Evolutionary conservation across 768 basidiomycete species (phyloP).

Genomic region (Solioccasus polychromus): DNA sequence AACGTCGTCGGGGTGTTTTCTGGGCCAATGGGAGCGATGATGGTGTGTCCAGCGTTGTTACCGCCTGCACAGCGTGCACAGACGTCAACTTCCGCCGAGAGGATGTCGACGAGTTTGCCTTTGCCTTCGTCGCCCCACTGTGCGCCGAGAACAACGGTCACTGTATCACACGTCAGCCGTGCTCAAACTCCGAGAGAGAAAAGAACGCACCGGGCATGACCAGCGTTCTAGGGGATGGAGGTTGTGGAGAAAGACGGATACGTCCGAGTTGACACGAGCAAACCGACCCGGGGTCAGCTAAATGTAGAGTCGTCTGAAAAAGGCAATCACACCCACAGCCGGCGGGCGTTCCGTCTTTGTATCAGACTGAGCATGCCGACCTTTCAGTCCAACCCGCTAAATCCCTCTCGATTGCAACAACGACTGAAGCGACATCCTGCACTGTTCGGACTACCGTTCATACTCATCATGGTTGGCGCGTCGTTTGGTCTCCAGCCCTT

Average conservation of each 20-base stretch:
- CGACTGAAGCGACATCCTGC: conserved; percentile 59
- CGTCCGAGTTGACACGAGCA: conserved; percentile 2
- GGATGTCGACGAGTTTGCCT: conserved; percentile 95
- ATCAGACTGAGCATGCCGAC: conserved; percentile 39
- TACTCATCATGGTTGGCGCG: conserved; percentile 80
- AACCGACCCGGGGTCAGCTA: neutral
- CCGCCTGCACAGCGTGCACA: conserved; percentile 97
- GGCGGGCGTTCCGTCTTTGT: neutral
- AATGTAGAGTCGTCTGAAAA: conserved; percentile 12
- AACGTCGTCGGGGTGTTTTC: conserved; percentile 77
- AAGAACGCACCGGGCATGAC: conserved; percentile 24
- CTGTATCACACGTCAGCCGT: conserved; percentile 25
- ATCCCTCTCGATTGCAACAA: conserved; percentile 23
- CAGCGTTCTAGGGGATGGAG: conserved; percentile 9
- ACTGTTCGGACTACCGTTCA: conserved; percentile 84
- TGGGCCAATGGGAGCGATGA: conserved; percentile 74
- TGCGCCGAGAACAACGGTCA: conserved; percentile 77
- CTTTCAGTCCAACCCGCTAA: conserved; percentile 46
- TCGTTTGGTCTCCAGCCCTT: conserved; percentile 81
- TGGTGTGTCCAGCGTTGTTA: conserved; percentile 99
- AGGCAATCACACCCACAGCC: conserved; percentile 6
- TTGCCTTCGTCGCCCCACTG: conserved; percentile 96
- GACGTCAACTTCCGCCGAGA: conserved; percentile 84
- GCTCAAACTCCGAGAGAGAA: neutral
- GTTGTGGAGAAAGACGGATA: conserved; percentile 10